Base-by-base conservation (phyloP, 2,329 filamentous ascomycete genomes). In the Reticulascus tulasneorum region DNA sequence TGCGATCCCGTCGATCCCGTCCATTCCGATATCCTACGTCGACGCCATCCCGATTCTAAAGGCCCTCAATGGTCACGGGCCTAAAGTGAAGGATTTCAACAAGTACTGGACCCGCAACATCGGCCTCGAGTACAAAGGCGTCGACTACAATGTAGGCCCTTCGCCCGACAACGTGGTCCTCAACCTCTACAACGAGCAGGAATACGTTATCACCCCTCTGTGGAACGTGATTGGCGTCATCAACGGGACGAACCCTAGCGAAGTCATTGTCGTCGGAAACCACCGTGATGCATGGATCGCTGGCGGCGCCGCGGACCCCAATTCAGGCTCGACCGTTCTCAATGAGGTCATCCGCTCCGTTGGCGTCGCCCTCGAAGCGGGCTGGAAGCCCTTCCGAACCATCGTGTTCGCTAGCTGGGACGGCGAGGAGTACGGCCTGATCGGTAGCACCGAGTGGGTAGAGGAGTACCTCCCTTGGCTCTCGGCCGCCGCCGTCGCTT, bases 181-280 rank as follows among this genome's bases (percentile, higher is more conserved):
- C 36, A 87, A 89, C 53, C 72, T 86, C 25, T 72, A 75, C 52
- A 95, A 91, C 51, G 69, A 88, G 51, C 87, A 94, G 62, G 78
- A 88, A 29, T 93, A 94, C 53, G 78, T 79, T 11, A 91, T 77
- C 1, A 93, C 84, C 0, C 84, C 86, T 5, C 67, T 91, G 34
- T 95, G 89, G 89, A 84, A 98, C 54, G 86, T 93, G 3, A 91
- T 97, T 46, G 91, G 91, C 28, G 71, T 93, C 29, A 86, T 98
- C 57, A 95, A 95, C 51, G 93, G 91, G 9, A 85, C 84, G 1
- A 79, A 93, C 23, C 70, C 80, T 0, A 81, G 95, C 50, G 89
- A 96, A 53, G 88, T 95, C 1, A 71, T 98, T 29, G 74, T 98
- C 4, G 66, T 97, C 21, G 89, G 90, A n/a, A 95, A 94, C 53